A percentile compares a stretch with the other conserved stretches of the same genome.
These are phyloP conservation scores for Hymenochaete sp. DNA, from an alignment of 1,284 basidiomycete genomes.

Conservation along the genomic window DNA sequence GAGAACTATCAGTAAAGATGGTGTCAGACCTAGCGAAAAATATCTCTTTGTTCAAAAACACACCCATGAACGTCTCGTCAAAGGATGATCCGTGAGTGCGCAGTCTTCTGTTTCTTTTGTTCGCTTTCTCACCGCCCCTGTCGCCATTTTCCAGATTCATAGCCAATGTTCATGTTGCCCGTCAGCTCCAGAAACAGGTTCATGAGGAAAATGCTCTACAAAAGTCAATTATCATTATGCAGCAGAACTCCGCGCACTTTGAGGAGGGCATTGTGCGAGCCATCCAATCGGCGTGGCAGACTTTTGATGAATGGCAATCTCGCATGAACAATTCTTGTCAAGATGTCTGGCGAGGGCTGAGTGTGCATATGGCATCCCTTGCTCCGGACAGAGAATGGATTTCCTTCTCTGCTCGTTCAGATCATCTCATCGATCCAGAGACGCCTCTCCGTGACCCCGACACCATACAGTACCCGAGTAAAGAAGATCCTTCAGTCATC, in stretches of 20 bases:
- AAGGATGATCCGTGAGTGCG: conserved; percentile 76
- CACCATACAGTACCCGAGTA: conserved; percentile 83
- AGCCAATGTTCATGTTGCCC: conserved; percentile 72
- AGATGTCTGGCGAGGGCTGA: conserved; percentile 73
- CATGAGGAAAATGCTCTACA: conserved; percentile 97
- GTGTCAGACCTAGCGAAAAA: conserved; percentile 84
- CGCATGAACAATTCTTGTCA: conserved; percentile 78
- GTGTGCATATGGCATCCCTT: conserved; percentile 74
- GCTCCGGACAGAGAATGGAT: conserved; percentile 96
- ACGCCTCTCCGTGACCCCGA: conserved; percentile 82
- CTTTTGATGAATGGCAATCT: conserved; percentile 94
- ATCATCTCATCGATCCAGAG: conserved; percentile 95
- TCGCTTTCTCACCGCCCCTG: background rate
- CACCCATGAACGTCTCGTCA: conserved; percentile 79
- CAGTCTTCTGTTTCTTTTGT: background rate
- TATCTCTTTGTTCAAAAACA: conserved; percentile 91
- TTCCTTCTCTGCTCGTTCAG: conserved; percentile 86
- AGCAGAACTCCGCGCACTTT: conserved; percentile 95
- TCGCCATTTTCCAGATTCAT: conserved; percentile 38
- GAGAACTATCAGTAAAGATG: conserved; percentile 81
- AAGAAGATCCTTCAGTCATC: conserved; percentile 85
- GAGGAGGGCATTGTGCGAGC: conserved; percentile 95
- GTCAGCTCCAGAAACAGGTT: conserved; percentile 89
- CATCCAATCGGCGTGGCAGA: conserved; percentile 95
- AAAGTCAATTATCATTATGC: conserved; percentile 98